Conservation (phyloP, 2,329 filamentous ascomycete genomes). For the Fusarium incarnatum region DNA sequence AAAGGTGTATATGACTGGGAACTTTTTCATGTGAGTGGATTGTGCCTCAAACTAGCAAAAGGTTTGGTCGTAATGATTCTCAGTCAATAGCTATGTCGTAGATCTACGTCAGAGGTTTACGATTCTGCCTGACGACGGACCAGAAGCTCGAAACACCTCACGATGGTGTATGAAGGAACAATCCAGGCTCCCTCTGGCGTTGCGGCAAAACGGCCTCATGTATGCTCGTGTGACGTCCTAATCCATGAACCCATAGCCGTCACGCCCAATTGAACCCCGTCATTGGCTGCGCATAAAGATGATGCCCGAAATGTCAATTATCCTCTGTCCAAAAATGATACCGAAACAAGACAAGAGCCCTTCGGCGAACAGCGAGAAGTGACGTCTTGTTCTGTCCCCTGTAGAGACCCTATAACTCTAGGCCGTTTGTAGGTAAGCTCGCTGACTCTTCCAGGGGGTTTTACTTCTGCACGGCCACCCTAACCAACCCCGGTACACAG, state of each 20-base stretch:
- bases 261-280: background rate
- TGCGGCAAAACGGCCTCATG: background rate
- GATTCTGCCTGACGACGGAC: background rate
- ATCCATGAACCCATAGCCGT: background rate
- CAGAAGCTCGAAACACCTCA: conserved; percentile 1
- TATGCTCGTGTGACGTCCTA: background rate
- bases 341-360: conserved; percentile 21
- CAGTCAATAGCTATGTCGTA: background rate
- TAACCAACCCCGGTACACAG: conserved; percentile 23
- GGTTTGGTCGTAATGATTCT: background rate
- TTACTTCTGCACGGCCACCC: conserved; percentile 40
- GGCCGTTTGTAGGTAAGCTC: conserved; percentile 35
- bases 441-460: conserved; percentile 30
- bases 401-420: conserved; percentile 23
- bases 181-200: conserved; percentile 10
- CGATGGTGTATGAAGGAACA: background rate
- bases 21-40: background rate
- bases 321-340: conserved; percentile 23
- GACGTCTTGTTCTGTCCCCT: conserved; percentile 16
- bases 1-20: background rate
- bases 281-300: conserved; percentile 4
- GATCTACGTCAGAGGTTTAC: background rate
- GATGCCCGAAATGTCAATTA: background rate
- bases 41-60: background rate
- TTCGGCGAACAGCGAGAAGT: conserved; percentile 27